These are phyloP conservation scores for Leucocoprinus sp. DNA, from an alignment of 768 basidiomycete genomes.

Conservation along the genomic window DNA sequence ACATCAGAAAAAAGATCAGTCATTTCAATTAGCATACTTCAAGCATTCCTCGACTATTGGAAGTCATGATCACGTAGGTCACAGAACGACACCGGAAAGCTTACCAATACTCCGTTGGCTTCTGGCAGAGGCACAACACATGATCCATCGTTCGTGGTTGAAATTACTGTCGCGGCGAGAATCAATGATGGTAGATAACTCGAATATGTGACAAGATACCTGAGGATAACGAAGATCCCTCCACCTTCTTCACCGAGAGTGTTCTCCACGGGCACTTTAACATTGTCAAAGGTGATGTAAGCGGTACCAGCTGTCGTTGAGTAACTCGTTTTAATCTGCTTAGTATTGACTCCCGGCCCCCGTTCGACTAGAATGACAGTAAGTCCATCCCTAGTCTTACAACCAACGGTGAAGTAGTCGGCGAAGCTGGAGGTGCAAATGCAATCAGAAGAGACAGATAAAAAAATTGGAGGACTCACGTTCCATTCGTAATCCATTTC, in stretches of 20 bases:
- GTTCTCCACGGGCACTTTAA: conserved; percentile 80
- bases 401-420: conserved; percentile 64
- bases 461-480: conserved; percentile 26
- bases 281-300: conserved; percentile 77
- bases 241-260: conserved; percentile 48
- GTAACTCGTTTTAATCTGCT: conserved; percentile 60
- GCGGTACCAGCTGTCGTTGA: conserved; percentile 82
- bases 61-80: not conserved
- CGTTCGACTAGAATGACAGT: conserved; percentile 76
- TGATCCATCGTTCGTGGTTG: conserved; percentile 93
- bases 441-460: too few relatives aligned
- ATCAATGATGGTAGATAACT: not conserved
- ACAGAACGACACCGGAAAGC: conserved; percentile 7
- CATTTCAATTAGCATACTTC: conserved; percentile 36
- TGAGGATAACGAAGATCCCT: conserved; percentile 31
- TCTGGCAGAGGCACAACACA: conserved; percentile 69
- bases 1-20: not conserved
- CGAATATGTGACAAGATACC: conserved; percentile 10
- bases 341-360: conserved; percentile 38
- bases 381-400: conserved; percentile 65
- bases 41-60: conserved; percentile 72
- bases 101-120: conserved; percentile 27
- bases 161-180: conserved; percentile 54
- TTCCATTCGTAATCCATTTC: conserved; percentile 84
- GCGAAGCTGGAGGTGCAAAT: conserved; percentile 27